A percentile compares a stretch with the other conserved stretches of the same genome.
These are phyloP conservation scores for Phialophora verrucosa DNA, from an alignment of 2,329 filamentous ascomycete species.

Conservation along the genomic window DNA sequence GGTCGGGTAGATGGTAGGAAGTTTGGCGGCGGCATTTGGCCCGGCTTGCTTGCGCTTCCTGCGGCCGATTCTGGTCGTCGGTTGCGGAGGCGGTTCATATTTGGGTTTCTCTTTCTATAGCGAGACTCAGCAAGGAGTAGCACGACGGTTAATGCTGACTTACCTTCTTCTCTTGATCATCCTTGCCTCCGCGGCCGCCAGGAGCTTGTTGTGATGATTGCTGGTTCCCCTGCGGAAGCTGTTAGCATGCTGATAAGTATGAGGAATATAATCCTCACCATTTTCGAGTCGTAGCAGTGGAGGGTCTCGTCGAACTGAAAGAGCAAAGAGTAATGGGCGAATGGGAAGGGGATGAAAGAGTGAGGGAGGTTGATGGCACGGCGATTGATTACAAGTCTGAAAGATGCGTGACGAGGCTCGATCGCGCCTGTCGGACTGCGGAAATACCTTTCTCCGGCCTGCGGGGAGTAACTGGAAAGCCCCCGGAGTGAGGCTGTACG, in stretches of 20 bases:
- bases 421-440: constrained; percentile 9
- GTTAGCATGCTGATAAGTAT: constrained; percentile 14
- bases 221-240: constrained; percentile 51
- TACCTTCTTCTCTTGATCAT: constrained; percentile 87
- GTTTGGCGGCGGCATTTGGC: constrained; percentile 91
- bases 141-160: constrained; percentile 54
- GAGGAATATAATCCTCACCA: background rate
- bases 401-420: constrained; percentile 28
- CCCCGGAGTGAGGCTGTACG: constrained; percentile 6
- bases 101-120: constrained; percentile 97
- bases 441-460: background rate
- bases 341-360: background rate
- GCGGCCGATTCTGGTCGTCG: constrained; percentile 93
- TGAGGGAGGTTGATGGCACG: background rate
- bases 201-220: constrained; percentile 83
- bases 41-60: constrained; percentile 98
- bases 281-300: background rate
- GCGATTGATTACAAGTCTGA: constrained; percentile 19
- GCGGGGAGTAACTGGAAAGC: background rate
- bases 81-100: constrained; percentile 97
- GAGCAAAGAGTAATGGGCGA: background rate
- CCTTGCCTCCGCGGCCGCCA: constrained; percentile 73
- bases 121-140: constrained; percentile 26
- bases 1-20: constrained; percentile 91
- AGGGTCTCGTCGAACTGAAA: background rate